Conservation (phyloP, 2,329 filamentous ascomycete species). For the Penicillium griseofulvum region DNA sequence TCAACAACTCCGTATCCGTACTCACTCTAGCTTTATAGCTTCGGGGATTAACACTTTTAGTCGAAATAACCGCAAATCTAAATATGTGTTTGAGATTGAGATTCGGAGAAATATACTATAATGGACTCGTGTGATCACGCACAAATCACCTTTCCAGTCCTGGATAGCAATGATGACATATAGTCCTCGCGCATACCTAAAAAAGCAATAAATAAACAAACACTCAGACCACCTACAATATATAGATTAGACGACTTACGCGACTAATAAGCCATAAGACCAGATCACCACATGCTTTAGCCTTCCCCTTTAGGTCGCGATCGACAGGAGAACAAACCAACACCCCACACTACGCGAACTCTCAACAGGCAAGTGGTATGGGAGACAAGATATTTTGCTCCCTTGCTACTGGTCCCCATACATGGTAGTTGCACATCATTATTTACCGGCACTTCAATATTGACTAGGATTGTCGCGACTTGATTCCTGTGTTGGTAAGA, state of each 20-base stretch:
- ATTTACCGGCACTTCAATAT: background rate
- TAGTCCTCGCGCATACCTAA: background rate
- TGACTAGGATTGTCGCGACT: background rate
- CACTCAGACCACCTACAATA: background rate
- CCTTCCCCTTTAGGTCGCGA: constrained; percentile 11
- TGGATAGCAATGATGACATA: background rate
- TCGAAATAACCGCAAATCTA: background rate
- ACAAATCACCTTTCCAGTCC: background rate
- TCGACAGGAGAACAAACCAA: constrained; percentile 23
- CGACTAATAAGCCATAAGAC: background rate
- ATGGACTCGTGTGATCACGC: background rate
- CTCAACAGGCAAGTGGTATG: background rate
- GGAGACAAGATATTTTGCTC: background rate
- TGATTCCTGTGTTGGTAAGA: background rate
- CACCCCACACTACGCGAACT: constrained; percentile 5
- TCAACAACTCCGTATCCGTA: too few relatives aligned
- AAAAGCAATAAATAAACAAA: constrained; percentile 3
- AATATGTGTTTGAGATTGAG: background rate
- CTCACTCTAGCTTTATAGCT: background rate
- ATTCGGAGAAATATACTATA: background rate
- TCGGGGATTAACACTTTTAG: background rate
- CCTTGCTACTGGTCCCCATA: background rate
- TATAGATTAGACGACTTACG: background rate
- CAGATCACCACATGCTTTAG: constrained; percentile 4
- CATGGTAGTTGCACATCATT: background rate